Conservation (phyloP, 2,329 filamentous ascomycete species). For the Scytalidium lignicola region DNA sequence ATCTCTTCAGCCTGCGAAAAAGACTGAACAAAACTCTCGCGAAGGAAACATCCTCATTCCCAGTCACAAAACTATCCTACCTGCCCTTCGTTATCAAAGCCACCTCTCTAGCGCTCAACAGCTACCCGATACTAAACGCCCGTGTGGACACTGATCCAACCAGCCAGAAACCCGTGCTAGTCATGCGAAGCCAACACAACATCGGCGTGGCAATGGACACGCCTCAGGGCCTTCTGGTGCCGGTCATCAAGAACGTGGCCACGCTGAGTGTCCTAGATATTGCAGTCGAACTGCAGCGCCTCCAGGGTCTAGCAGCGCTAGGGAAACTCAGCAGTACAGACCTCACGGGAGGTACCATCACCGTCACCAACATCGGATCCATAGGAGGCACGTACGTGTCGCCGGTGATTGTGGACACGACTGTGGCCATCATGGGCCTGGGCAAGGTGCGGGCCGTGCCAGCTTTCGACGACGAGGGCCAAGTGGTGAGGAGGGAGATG, state of each 20-base stretch:
- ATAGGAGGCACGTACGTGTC: slow-evolving; percentile 90
- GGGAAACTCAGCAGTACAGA: slow-evolving; percentile 73
- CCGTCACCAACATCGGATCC: slow-evolving; percentile 92
- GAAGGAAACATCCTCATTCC: slow-evolving; percentile 21
- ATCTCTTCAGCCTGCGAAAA: slow-evolving; percentile 65
- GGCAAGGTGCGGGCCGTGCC: slow-evolving; percentile 77
- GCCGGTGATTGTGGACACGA: slow-evolving; percentile 83
- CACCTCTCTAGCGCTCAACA: slow-evolving; percentile 74
- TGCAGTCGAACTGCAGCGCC: slow-evolving; percentile 66
- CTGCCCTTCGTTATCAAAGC: slow-evolving; percentile 96
- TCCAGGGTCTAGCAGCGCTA: slow-evolving; percentile 67
- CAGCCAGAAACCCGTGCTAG: slow-evolving; percentile 63
- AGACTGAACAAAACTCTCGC: slow-evolving; percentile 65
- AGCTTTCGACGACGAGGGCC: slow-evolving; percentile 56
- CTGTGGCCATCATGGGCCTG: slow-evolving; percentile 88
- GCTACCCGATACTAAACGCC: slow-evolving; percentile 83
- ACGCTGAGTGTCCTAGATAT: slow-evolving; percentile 72
- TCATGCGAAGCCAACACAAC: slow-evolving; percentile 82
- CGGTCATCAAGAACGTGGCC: slow-evolving; percentile 82
- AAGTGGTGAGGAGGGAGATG: slow-evolving; percentile 69
- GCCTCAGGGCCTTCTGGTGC: slow-evolving; percentile 79
- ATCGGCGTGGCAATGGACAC: slow-evolving; percentile 96
- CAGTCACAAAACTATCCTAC: slow-evolving; percentile 70
- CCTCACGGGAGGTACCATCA: slow-evolving; percentile 83
- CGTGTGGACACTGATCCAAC: slow-evolving; percentile 60